These are phyloP conservation scores for Aspergillus incahuasiensis DNA, from an alignment of 495 filamentous ascomycete species.

Conservation along the genomic window DNA sequence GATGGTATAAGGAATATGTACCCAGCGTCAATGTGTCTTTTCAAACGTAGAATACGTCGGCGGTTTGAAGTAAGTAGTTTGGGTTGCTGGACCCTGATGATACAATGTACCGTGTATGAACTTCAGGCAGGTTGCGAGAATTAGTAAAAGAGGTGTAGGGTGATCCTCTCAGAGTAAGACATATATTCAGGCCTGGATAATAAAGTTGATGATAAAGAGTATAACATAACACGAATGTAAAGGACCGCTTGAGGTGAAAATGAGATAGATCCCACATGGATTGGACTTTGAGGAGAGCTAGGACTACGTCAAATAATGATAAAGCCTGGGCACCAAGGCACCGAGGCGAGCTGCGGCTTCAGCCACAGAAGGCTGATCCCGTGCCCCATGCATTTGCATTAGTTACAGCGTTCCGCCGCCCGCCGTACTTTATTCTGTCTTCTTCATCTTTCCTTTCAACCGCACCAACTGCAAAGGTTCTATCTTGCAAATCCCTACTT, in stretches of 20 bases:
- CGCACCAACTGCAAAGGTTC: not conserved
- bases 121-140: not conserved
- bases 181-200: too few relatives aligned
- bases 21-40: not conserved
- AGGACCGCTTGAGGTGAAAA: too few relatives aligned
- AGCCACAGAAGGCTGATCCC: slow-evolving; percentile 21
- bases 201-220: too few relatives aligned
- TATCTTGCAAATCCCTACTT: too few relatives aligned
- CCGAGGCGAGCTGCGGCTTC: slow-evolving; percentile 10
- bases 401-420: slow-evolving; percentile 26
- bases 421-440: slow-evolving; percentile 9
- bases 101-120: not conserved
- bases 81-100: not conserved
- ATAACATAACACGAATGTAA: too few relatives aligned
- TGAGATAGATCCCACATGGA: too few relatives aligned
- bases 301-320: too few relatives aligned
- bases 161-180: too few relatives aligned
- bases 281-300: too few relatives aligned
- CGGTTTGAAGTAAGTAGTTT: not conserved
- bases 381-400: slow-evolving; percentile 19
- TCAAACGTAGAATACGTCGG: not conserved
- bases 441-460: not conserved
- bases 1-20: not conserved
- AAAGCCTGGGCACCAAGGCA: slow-evolving; percentile 9
- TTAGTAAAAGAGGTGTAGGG: too few relatives aligned